Conservation (phyloP, 2,329 filamentous ascomycete genomes). For the Chrysoporthe deuterocubensis region DNA sequence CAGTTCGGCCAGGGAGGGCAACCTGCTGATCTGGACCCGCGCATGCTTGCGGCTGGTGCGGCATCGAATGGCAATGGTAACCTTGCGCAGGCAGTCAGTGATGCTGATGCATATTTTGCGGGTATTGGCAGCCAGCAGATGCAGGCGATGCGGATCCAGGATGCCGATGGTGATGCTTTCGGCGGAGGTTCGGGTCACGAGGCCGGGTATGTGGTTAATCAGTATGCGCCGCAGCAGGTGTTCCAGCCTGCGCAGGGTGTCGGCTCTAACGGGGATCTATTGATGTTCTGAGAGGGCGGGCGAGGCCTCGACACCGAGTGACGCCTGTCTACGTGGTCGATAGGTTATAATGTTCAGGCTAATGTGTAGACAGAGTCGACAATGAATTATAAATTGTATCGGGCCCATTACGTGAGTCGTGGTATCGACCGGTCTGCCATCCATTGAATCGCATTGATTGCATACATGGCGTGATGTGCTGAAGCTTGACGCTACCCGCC, state of each 20-base stretch:
- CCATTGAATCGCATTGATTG: not conserved
- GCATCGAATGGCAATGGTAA: conserved; percentile 48
- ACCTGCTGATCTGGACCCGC: conserved; percentile 54
- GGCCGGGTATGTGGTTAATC: conserved; percentile 75
- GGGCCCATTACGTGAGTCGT: not conserved
- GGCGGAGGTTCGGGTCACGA: conserved; percentile 60
- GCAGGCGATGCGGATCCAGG: conserved; percentile 70
- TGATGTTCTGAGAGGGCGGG: conserved; percentile 56
- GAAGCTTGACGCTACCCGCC: not conserved
- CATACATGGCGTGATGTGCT: too few relatives aligned
- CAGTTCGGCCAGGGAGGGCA: conserved; percentile 60
- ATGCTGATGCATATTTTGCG: conserved; percentile 89
- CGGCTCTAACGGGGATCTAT: conserved; percentile 71
- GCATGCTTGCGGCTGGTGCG: conserved; percentile 36
- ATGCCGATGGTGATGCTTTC: conserved; percentile 60
- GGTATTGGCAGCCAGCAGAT: conserved; percentile 75
- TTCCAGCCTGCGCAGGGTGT: conserved; percentile 70
- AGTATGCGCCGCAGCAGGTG: conserved; percentile 76
- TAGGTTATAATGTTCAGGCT: not conserved
- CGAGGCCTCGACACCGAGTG: not conserved
- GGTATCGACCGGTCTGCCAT: not conserved
- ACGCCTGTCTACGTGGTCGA: not conserved
- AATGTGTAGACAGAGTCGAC: not conserved
- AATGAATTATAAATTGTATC: conserved; percentile 2
- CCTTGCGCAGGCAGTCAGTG: conserved; percentile 74